phyloP scores from a whole-genome alignment of 257 asterid genomes.

The Capsicum pubescens region DNA sequence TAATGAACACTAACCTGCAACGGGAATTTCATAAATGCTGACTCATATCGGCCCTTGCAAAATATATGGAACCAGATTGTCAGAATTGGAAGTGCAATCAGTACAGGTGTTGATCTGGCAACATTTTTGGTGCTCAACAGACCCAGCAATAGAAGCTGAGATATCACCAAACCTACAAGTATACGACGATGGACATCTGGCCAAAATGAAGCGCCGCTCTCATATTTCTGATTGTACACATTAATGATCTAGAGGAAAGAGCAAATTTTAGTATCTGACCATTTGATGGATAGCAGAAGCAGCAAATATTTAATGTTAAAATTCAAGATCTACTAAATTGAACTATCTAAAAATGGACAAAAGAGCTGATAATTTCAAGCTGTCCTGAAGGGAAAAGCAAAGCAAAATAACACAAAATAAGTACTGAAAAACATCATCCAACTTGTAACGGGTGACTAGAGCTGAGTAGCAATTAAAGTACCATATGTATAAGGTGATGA shows the following conservation, averaged over 20 bases:
- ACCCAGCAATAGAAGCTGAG: slow-evolving; percentile 80
- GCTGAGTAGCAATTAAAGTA: neutral
- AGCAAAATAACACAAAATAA: neutral
- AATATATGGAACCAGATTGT: slow-evolving; percentile 77
- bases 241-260: slow-evolving; percentile 71
- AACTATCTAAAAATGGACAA: slow-evolving; percentile 15
- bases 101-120: slow-evolving; percentile 60
- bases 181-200: slow-evolving; percentile 88
- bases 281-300: slow-evolving; percentile 11
- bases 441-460: neutral
- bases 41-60: slow-evolving; percentile 78
- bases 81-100: slow-evolving; percentile 67
- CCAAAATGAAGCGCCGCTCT: slow-evolving; percentile 91
- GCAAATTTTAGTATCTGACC: slow-evolving; percentile 14
- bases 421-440: neutral
- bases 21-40: slow-evolving; percentile 72
- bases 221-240: slow-evolving; percentile 84
- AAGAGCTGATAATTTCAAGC: neutral
- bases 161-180: slow-evolving; percentile 61
- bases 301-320: neutral
- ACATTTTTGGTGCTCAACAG: slow-evolving; percentile 67
- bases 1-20: slow-evolving; percentile 60
- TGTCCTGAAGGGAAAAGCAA: neutral
- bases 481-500: slow-evolving; percentile 8
- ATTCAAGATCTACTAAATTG: slow-evolving; percentile 11